Evolutionary conservation across 257 asterid genomes (phyloP).

Genomic region (Perilla frutescens): DNA sequence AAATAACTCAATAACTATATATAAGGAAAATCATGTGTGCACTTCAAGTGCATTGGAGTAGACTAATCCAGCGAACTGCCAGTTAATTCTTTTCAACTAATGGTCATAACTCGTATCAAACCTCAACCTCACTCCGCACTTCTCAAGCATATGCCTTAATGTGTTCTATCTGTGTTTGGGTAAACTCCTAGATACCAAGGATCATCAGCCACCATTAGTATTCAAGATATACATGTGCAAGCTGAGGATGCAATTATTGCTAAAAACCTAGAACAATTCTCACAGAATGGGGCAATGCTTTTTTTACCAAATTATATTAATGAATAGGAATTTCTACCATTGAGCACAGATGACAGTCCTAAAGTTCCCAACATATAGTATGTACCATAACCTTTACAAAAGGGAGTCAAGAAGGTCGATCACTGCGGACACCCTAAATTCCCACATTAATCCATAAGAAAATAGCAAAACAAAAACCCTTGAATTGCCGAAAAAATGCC

Average conservation of each 20-base stretch:
- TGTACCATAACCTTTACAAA: neutral
- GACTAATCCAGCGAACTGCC: neutral
- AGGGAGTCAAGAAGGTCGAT: neutral
- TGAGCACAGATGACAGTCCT: constrained; percentile 5
- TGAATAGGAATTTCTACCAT: constrained; percentile 1
- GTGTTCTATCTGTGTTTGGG: neutral
- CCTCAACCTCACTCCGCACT: constrained; percentile 25
- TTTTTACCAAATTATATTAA: constrained; percentile 5
- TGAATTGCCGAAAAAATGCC: constrained; percentile 6
- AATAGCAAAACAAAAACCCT: constrained; percentile 1
- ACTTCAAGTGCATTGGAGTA: constrained; percentile 3
- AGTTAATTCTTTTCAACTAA: neutral
- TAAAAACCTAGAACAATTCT: neutral
- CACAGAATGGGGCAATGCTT: neutral
- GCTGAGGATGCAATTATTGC: neutral
- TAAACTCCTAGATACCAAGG: constrained; percentile 20
- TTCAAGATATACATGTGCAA: constrained; percentile 11
- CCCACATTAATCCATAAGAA: neutral
- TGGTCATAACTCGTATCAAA: neutral
- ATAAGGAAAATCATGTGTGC: neutral
- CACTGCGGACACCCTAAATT: neutral
- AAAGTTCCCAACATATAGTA: neutral
- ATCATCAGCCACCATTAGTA: constrained; percentile 2
- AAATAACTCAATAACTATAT: neutral
- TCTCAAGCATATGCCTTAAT: neutral